These are phyloP conservation scores for Mucor indicus DNA, from an alignment of 371 early-diverging fungal species.

Conservation along the genomic window DNA sequence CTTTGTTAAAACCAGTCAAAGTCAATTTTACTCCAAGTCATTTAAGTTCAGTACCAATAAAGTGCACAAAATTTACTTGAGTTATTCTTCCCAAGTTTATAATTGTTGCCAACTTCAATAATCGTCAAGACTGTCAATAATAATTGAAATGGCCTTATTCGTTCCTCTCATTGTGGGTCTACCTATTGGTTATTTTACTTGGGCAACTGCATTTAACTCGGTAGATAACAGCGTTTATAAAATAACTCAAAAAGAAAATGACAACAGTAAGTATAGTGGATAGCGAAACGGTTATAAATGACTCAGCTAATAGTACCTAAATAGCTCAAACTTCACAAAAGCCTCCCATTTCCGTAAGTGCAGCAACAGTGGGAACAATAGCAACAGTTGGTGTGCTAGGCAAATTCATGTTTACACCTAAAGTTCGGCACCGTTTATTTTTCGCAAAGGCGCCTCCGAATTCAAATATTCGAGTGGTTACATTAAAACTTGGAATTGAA, in stretches of 20 bases:
- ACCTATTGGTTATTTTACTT: constrained; percentile 41
- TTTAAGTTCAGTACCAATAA: no score
- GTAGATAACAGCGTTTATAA: constrained; percentile 16
- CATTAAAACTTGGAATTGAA: constrained; percentile 35
- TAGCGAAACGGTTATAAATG: neutral
- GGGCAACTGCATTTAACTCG: constrained; percentile 27
- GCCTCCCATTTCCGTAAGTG: constrained; percentile 19
- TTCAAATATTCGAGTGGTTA: constrained; percentile 30
- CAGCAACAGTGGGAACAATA: constrained; percentile 18
- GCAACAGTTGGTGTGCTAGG: constrained; percentile 22
- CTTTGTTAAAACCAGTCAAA: no score
- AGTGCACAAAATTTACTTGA: no score
- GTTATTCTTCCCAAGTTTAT: no score
- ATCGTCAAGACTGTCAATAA: no score
- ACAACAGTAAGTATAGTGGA: neutral
- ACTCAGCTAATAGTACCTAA: no score
- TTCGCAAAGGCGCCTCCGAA: constrained; percentile 38
- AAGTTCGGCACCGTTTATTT: constrained; percentile 38
- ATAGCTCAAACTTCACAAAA: neutral
- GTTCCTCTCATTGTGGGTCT: constrained; percentile 36
- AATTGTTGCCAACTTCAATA: no score
- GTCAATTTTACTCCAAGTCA: no score
- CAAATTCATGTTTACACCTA: constrained; percentile 24
- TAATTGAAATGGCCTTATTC: constrained; percentile 29
- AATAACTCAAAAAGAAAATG: neutral